Base-by-base conservation (phyloP, 345 rosid genomes). In the Moricandia moricandioides region DNA sequence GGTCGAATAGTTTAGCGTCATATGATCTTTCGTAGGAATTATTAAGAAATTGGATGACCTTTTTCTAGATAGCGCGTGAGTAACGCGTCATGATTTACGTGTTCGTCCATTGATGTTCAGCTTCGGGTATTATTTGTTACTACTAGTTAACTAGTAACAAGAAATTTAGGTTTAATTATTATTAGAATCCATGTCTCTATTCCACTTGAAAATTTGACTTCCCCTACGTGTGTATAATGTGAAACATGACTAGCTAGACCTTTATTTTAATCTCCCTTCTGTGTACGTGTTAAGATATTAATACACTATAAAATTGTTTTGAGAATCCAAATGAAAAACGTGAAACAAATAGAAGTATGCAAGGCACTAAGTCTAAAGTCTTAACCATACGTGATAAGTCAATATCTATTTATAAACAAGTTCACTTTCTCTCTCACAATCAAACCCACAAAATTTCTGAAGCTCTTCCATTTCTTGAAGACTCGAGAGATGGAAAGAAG, bases 401-500 rank as follows among this genome's bases (percentile, higher is more conserved):
- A 67, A 59, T 9, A 45, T 29, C 39, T 51, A 37, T 69, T 17
- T 76, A 68, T 26, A 34, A 12, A 47, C 40, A 57, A 31, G 8
- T 33, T 10, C 52, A 12, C 47, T 4, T 10, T 62, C 74, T 34
- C 35, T 43, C 31, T 11, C 26, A 7, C 76, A 63, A 33, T 7
- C 8, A 31, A 24, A 37, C 26, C n/a, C 43, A 7, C 59, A 4
- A 58, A 59, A 24, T 18, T 35, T 55, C 65, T 18, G 2, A 62
- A 37, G 26, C 64, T 76, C 57, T 9, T 52, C 13, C 31, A 86
- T n/a, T 79, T 82, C 81, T 3, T 82, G 70, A 63, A 78, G 89
- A 83, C 82, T 85, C 59, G 81, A 81, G 82, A 75, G 39, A 75
- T 67, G 79, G 79, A 84, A 74, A 82, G 80, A 67, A 71, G 82